Evolutionary conservation across 2,329 filamentous ascomycete genomes (phyloP), one percentile per base, ranked within the genome.

Genomic region (Aureobasidium sp.): DNA sequence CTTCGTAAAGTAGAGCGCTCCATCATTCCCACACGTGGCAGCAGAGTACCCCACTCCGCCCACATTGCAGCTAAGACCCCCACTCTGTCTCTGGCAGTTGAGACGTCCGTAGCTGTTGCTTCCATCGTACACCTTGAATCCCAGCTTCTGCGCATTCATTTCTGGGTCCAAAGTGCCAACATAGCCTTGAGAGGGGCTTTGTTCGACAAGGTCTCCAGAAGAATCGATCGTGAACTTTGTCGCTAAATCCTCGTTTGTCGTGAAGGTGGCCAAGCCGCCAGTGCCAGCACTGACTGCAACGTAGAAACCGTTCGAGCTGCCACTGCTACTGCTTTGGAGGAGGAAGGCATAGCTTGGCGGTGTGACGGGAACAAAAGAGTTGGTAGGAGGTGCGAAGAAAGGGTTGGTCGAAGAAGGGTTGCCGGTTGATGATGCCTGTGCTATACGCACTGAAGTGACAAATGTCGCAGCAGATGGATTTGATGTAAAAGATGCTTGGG

Each of bases 111-210:
- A n/a, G 42, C 15, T 58, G 27, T 11, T 37, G 29, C 2, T n/a
- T n/a, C 11, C 24, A 3, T 24, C 42, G 14, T 45, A 29, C 27
- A 19, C 11, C 6, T 45, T 5, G 22, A 58, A 58, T 12, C 2
- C 42, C 54, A 47, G 29, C 15, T 47, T 24, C 54, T 58, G 54
- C 12, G 39, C 19, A 27, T 58, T 17, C n/a, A 27, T 12, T 12
- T 37, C n/a, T 19, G 37, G 39, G 3, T 58, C 15, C 12, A 58
- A 19, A 6, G 27, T 47, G 40, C 40, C 54, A 8, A 47, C 54
- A 37, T 47, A 58, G 12, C 54, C 54, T 47, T 58, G 54, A 17
- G 54, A 58, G 39, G 54, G 42, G 12, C 54, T 58, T 14, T 58
- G 54, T 19, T 58, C 54, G 9, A 58, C 42, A 24, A 58, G 42